Evolutionary conservation across 306 rosid species (phyloP).

Genomic region (Acacia acuminata): DNA sequence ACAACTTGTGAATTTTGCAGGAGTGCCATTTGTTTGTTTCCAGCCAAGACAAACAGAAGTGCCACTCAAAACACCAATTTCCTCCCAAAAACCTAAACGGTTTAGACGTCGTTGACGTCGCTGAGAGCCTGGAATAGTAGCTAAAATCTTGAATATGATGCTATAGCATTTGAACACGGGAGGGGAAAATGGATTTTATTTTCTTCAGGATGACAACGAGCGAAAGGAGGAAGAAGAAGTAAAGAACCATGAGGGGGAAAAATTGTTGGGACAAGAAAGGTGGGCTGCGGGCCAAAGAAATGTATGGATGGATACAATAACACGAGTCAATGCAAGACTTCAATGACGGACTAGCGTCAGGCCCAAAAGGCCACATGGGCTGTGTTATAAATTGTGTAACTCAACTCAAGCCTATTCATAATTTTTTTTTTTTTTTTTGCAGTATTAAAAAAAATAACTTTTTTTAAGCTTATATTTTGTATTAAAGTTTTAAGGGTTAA

Average conservation of each 20-base stretch:
- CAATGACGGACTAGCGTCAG: neutral
- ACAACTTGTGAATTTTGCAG: conserved; percentile 7
- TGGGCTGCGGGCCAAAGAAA: neutral
- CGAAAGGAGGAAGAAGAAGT: no score
- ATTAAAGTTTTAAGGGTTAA: no score
- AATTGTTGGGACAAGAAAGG: neutral
- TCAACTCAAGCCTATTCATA: neutral
- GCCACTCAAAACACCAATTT: conserved; percentile 23
- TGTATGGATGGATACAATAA: neutral
- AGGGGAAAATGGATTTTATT: neutral
- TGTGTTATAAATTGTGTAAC: neutral
- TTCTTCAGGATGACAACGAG: no score
- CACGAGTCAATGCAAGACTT: neutral
- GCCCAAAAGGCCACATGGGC: neutral
- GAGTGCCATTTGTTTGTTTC: neutral
- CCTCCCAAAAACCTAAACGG: neutral
- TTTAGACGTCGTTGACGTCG: neutral
- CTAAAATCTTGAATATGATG: neutral
- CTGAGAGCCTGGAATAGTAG: neutral
- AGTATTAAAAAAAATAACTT: no score
- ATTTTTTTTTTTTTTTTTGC: no score
- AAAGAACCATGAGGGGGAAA: no score
- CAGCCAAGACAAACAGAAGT: neutral
- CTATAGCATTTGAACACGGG: no score
- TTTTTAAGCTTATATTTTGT: no score